Evolutionary conservation across 2,329 filamentous ascomycete genomes (phyloP), one percentile per base, ranked within the genome.

Genomic region (Diplodia intermedia): DNA sequence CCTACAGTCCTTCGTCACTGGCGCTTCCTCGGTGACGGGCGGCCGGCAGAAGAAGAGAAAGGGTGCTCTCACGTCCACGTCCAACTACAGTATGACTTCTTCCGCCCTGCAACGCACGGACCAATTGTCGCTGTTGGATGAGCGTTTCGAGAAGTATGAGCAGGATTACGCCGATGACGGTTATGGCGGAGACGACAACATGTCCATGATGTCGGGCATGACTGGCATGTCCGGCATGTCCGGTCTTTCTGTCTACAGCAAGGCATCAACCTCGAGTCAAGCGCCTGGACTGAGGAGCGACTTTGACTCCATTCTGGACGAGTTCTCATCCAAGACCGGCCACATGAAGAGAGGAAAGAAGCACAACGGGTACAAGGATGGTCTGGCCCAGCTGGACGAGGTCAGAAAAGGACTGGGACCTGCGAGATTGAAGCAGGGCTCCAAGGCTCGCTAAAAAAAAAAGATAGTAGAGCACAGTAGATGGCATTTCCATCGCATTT

Each of bases 11-110:
- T 83, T 90, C 72, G 86, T 91, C 82, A 93, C 90, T 1, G 79
- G 79, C n/a, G 89, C 90, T 0, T 93, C 91, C 0, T 81, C 79
- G 2, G 90, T 91, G 1, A 91, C 90, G 70, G 92, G 91, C 43
- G 93, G 93, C 40, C 88, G 92, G 65, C 87, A 86, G 70, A 98
- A 98, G 89, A 97, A 97, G 87, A 89, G 94, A 76, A 98, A 97
- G 84, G 94, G 94, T 55, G 94, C 95, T 2, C 82, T 96, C 78
- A 98, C 94, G 3, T 92, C 91, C 71, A 90, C 91, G 0, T 95
- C 93, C 0, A 89, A 87, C 69, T 97, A 95, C 80, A 95, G 91
- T 65, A 97, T 97, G 94, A 93, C 91, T 0, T 96, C 92, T 0
- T 96, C 93, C 0, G 91, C 93, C 0, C 84, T 97, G 20, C 89